Base-by-base conservation (phyloP, 192 early-diverging fungal genomes). In the Podila epicladia region DNA sequence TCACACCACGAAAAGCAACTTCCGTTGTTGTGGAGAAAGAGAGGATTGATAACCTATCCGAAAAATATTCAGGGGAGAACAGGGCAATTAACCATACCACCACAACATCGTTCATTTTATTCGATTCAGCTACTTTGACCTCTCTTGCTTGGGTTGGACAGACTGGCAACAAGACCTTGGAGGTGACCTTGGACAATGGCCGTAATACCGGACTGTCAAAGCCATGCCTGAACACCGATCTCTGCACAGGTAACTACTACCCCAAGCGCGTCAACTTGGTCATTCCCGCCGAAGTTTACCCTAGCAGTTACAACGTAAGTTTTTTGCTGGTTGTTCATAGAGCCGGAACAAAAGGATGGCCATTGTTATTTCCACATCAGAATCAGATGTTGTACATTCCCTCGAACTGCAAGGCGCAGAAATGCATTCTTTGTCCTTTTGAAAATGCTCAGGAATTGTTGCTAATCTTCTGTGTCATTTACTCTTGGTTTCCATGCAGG, bases 221-320 rank as follows among this genome's bases (percentile, higher is more conserved):
- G 11, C 12, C 51, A 9, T 80, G 77, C 62, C 49, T 69, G 65
- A 1, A 19, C 3, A 65, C 66, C 0, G 77, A 80, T 65, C 5
- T 41, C 1, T 80, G 77, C 67, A 50, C 31, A 11, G 77, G 77
- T 31, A 58, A 53, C 9, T 73, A 80, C 38, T 65, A 80, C 60
- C 77, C 77, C 45, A 80, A 80, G 71, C 77, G 77, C 57, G 38
- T 72, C 33, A 37, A 80, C 26, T 20, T 80, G 29, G 55, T 69
- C 8, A 32, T 80, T n/a, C 77, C 77, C 33, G 38, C 62, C 5
- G 62, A 65, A 4, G 24, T 51, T 1, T 69, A 59, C 12, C 49
- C 70, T 2, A 55, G 32, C 65, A 80, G 69, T 48, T 80, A 80
- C 71, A 73, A 55, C 9, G 77, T 80, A 60, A 80, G 76, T 33